Percentiles rank a stretch among this genome's conserved stretches.
Evolutionary conservation across 371 early-diverging fungal species (phyloP).

Genomic region (Batrachochytrium dendrobatidis): DNA sequence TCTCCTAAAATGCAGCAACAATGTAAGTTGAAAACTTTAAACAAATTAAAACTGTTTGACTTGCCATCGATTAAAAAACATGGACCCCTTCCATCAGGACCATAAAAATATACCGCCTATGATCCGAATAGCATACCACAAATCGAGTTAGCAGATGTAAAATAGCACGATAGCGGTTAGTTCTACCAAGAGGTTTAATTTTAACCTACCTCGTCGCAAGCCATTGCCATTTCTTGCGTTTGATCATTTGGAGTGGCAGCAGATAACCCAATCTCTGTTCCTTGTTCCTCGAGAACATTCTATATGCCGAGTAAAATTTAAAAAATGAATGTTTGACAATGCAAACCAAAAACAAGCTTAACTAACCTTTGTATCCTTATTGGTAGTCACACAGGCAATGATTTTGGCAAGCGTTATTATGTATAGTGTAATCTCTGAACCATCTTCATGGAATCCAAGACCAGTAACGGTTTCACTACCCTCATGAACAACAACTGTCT

Average conservation of each 20-base stretch:
- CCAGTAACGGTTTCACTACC: conserved; percentile 81
- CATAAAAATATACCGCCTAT: conserved; percentile 83
- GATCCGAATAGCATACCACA: background rate
- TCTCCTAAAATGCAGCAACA: conserved; percentile 27
- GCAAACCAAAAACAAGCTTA: background rate
- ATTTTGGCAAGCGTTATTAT: conserved; percentile 66
- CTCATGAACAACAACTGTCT: conserved; percentile 72
- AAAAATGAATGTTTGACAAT: background rate
- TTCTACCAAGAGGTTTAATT: background rate
- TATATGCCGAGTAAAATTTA: conserved; percentile 14
- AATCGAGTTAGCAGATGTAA: background rate
- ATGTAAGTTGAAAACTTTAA: background rate
- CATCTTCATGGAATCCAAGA: conserved; percentile 71
- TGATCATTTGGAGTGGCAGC: conserved; percentile 55
- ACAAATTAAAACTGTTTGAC: too few species aligned
- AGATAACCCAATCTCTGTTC: conserved; percentile 71
- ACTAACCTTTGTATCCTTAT: conserved; percentile 44
- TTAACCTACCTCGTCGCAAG: conserved; percentile 60
- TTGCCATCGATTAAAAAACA: conserved; percentile 88
- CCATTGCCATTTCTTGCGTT: conserved; percentile 71
- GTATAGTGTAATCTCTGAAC: conserved; percentile 56
- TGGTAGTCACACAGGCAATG: conserved; percentile 56
- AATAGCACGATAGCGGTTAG: background rate
- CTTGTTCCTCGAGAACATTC: conserved; percentile 73
- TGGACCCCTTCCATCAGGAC: conserved; percentile 83